Base-by-base conservation (phyloP, 306 rosid genomes). In the Rosa rugosa region DNA sequence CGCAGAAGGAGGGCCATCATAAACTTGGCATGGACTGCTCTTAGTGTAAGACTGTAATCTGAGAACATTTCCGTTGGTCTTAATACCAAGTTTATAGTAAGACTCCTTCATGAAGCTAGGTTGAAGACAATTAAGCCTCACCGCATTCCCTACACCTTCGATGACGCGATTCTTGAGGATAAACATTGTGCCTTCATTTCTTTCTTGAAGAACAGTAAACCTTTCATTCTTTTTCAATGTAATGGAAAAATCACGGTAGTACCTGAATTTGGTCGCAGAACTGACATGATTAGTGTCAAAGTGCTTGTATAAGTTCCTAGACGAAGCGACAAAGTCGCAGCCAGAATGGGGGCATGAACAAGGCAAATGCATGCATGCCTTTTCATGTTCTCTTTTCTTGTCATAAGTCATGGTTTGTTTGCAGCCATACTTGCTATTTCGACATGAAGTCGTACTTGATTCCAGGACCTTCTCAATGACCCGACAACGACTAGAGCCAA, bases 391-490 rank as follows among this genome's bases (percentile, higher is more conserved):
- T 41, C 65, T 79, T 72, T 78, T 88, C 78, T 73, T 53, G 71
- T 80, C 49, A 80, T 84, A 84, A 69, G 38, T 45, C 67, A 83
- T 57, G 34, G 50, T 73, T 50, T 84, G 85, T 51, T 78, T 76
- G 82, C 97, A 91, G 11, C 97, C 95, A 57, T 87, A 83, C 45
- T 68, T 76, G 11, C 78, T 71, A 80, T 89, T 76, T 23, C 23
- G 67, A 81, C 98, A 93, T 27, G 84, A 72, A 57, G 87, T 72
- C 76, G 81, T 87, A 63, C 85, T 79, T 31, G 94, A 85, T 73
- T 93, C 93, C 74, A 91, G 69, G 17, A 87, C 86, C 75, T 86
- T 93, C 83, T 93, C 97, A 12, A 91, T 80, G 71, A 90, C 88
- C 8, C 96, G 85, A 74, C 97, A 90, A 14, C 93, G 95, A 63